Base-by-base conservation (phyloP, 2,329 filamentous ascomycete species). In the Torrubiellomyces zombiae region DNA sequence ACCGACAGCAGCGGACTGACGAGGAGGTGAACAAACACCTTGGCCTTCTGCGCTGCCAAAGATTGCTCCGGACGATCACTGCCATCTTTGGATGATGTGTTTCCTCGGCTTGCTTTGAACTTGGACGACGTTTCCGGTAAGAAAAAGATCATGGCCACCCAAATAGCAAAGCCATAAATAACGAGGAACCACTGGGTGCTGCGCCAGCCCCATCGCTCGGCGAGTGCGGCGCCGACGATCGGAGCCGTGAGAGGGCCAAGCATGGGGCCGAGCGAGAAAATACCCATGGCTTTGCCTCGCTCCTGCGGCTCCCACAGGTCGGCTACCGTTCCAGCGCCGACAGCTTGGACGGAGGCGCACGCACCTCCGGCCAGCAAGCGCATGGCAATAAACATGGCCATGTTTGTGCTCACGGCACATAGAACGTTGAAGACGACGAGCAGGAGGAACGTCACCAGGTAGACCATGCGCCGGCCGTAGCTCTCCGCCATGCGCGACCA, bases 401-500 rank as follows among this genome's bases (percentile, higher is more conserved):
- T 79, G 33, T 67, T 75, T 27, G 56, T 63, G 35, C 72, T 75
- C 15, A 82, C 48, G 10, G 78, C 80, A 25, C 67, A 70, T 20
- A 81, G 54, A 10, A 77, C 53, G 25, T 72, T 74, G 51, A 78
- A 86, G 19, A 85, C 32, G 27, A 74, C 55, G 40, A 81, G 85
- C 9, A 86, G 53, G 13, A 60, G 44, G 45, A 89, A 89, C 1
- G 77, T 83, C 17, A 66, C 51, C 16, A 91, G 50, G 44, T 86
- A 89, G 37, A 91, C 76, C n/a, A 70, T 73, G 13, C 81, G 67
- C 20, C 81, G 67, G 9, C 81, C 81, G 1, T 69, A 50, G 1
- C 58, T 58, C 38, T 89, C 81, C 7, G 75, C 81, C 40, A 89
- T 83, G 2, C 74, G 75, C 1, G 75, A 81, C 78, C 78, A 89